phyloP scores from a whole-genome alignment of 2,329 filamentous ascomycete genomes.

The Fusarium sp. region DNA sequence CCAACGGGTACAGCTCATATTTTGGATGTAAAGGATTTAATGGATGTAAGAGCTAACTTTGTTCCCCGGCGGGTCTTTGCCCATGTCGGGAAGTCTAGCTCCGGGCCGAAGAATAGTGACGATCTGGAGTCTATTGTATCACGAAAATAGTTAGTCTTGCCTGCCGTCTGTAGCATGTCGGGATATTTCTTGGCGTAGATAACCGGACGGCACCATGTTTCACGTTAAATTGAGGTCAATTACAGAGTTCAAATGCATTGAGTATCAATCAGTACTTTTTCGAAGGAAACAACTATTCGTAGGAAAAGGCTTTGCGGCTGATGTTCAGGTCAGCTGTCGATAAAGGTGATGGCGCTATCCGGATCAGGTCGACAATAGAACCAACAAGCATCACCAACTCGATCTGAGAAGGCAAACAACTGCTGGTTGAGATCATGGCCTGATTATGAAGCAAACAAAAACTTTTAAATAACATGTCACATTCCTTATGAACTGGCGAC shows the following conservation, averaged over 20 bases:
- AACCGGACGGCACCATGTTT: background rate
- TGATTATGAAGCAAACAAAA: background rate
- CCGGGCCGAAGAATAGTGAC: background rate
- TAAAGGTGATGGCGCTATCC: background rate
- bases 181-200: slow-evolving; percentile 2
- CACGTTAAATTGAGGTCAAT: background rate
- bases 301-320: background rate
- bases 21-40: background rate
- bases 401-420: background rate
- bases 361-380: background rate
- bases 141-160: background rate
- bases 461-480: slow-evolving; percentile 2
- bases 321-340: background rate
- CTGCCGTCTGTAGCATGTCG: background rate
- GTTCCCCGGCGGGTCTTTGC: background rate
- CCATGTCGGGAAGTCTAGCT: background rate
- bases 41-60: background rate
- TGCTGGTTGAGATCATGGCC: background rate
- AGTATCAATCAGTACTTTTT: background rate
- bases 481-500: background rate
- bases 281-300: background rate
- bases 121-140: background rate
- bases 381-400: background rate
- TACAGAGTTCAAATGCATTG: background rate
- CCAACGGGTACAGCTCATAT: background rate